phyloP scores from a whole-genome alignment of 2,329 filamentous ascomycete species.

The Boeremia exigua region DNA sequence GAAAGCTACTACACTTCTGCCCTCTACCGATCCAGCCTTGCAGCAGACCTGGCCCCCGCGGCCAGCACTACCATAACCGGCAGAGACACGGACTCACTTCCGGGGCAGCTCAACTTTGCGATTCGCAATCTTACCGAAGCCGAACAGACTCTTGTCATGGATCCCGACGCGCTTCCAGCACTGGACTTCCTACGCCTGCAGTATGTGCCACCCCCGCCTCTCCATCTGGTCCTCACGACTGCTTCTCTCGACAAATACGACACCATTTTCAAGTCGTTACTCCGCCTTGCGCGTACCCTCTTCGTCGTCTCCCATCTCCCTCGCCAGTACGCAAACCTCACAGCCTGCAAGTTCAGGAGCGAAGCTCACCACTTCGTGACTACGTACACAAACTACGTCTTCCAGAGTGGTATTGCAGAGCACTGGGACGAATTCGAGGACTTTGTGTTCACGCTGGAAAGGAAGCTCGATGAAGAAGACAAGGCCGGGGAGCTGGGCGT shows the following conservation, averaged over 20 bases:
- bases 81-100: conserved; percentile 46
- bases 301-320: conserved; percentile 65
- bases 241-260: conserved; percentile 80
- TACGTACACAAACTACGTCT: conserved; percentile 76
- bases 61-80: conserved; percentile 17
- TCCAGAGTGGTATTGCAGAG: conserved; percentile 75
- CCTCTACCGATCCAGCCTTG: conserved; percentile 35
- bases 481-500: conserved; percentile 55
- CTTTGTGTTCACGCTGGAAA: conserved; percentile 69
- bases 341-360: conserved; percentile 62
- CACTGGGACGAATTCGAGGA: conserved; percentile 75
- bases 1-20: conserved; percentile 68
- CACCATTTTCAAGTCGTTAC: conserved; percentile 77
- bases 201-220: conserved; percentile 76
- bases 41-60: not conserved
- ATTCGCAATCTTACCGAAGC: conserved; percentile 75
- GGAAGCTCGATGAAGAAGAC: conserved; percentile 56
- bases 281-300: conserved; percentile 79
- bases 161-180: conserved; percentile 82
- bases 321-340: conserved; percentile 28
- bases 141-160: conserved; percentile 82
- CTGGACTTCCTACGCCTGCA: conserved; percentile 91
- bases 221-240: conserved; percentile 76
- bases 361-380: conserved; percentile 83
- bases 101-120: conserved; percentile 67